phyloP scores from a whole-genome alignment of 2,329 filamentous ascomycete genomes.

The Madurella fahalii region DNA sequence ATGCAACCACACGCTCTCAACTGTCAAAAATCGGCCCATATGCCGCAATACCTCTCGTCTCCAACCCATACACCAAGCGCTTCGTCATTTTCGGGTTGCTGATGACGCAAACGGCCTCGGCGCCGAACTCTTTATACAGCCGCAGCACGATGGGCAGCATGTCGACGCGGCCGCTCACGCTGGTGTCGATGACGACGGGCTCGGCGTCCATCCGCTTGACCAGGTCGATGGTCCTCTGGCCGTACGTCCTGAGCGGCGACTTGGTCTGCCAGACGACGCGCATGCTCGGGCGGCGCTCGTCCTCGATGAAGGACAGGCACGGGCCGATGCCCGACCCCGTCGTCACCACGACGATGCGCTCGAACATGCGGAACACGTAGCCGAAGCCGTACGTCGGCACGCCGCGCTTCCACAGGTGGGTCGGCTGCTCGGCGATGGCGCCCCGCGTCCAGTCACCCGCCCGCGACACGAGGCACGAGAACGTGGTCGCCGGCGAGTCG shows the following conservation, averaged over 20 bases:
- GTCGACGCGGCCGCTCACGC: constrained; percentile 29
- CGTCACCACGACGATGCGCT: constrained; percentile 53
- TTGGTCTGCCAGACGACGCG: constrained; percentile 35
- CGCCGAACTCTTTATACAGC: constrained; percentile 26
- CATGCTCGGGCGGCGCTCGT: constrained; percentile 27
- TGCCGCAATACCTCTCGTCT: constrained; percentile 31
- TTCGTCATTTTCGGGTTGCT: constrained; percentile 33
- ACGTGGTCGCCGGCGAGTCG: constrained; percentile 33
- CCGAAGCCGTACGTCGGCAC: constrained; percentile 56
- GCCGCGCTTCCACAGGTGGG: constrained; percentile 56
- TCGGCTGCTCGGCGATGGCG: constrained; percentile 52
- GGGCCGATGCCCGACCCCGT: constrained; percentile 63
- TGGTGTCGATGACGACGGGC: constrained; percentile 33
- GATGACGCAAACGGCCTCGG: constrained; percentile 35
- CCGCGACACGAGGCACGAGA: constrained; percentile 56
- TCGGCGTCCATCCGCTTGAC: constrained; percentile 29
- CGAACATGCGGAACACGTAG: constrained; percentile 54
- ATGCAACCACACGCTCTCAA: constrained; percentile 3
- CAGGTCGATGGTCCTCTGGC: constrained; percentile 28
- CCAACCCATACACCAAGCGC: constrained; percentile 30
- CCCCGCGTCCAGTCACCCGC: constrained; percentile 62
- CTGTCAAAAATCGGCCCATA: constrained; percentile 36
- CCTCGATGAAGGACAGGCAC: constrained; percentile 53
- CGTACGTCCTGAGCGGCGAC: constrained; percentile 33
- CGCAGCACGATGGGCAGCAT: constrained; percentile 28